phyloP scores from a whole-genome alignment of 1,284 basidiomycete species.

The Microbotryum intermedium region DNA sequence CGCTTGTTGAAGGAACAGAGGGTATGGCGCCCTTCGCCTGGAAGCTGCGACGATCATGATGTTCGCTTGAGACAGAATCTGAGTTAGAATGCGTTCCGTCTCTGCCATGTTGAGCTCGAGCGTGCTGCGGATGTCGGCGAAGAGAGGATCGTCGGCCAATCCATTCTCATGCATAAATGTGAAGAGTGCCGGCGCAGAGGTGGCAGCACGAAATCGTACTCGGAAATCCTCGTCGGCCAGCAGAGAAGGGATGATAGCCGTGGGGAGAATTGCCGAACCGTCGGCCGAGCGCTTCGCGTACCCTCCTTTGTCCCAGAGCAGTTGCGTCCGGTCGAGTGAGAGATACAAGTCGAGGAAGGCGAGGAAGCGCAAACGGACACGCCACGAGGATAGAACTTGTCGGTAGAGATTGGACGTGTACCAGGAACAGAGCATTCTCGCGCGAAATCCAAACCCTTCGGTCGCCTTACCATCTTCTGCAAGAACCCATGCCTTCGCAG shows the following conservation, averaged over 20 bases:
- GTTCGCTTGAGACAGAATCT: slow-evolving; percentile 55
- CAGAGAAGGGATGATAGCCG: slow-evolving; percentile 49
- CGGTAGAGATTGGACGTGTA: slow-evolving; percentile 46
- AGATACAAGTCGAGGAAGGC: slow-evolving; percentile 62
- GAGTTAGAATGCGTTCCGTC: slow-evolving; percentile 68
- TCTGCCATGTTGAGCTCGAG: slow-evolving; percentile 40
- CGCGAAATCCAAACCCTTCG: slow-evolving; percentile 45
- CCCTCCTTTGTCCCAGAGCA: slow-evolving; percentile 44
- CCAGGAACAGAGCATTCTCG: slow-evolving; percentile 50
- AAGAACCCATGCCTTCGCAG: slow-evolving; percentile 57
- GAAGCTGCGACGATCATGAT: slow-evolving; percentile 71
- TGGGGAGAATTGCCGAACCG: slow-evolving; percentile 32
- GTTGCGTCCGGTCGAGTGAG: slow-evolving; percentile 50
- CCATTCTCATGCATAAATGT: slow-evolving; percentile 17
- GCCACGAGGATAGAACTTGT: slow-evolving; percentile 55
- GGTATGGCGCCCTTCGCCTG: slow-evolving; percentile 75
- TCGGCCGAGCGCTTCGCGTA: slow-evolving; percentile 33
- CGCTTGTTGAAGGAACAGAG: slow-evolving; percentile 67
- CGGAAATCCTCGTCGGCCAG: slow-evolving; percentile 68
- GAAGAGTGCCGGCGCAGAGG: slow-evolving; percentile 53
- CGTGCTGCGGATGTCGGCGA: slow-evolving; percentile 16
- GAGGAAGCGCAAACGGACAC: slow-evolving; percentile 50
- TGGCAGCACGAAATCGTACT: slow-evolving; percentile 68
- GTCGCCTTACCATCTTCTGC: slow-evolving; percentile 35
- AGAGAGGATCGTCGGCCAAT: slow-evolving; percentile 18